Evolutionary conservation across 768 basidiomycete genomes (phyloP), one percentile per base, ranked within the genome.

Genomic region (Coprinopsis strossmayeri): DNA sequence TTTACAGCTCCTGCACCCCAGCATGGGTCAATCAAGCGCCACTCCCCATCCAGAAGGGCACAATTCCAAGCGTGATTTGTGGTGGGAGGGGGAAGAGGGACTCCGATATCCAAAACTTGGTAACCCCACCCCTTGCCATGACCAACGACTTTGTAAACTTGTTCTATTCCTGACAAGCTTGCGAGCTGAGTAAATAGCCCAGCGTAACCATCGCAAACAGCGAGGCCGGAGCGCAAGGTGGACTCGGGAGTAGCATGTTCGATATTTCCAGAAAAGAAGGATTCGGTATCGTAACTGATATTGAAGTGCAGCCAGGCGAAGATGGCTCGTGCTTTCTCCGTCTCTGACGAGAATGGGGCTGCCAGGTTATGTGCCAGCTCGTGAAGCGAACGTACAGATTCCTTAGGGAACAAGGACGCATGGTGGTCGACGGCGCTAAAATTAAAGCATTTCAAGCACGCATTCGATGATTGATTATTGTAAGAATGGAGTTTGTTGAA

Each of bases 31-130:
- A 77, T 59, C 25, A 77, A 62, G 20, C 64, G 65, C 73, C 75
- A 77, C 48, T 69, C 65, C 38, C 64, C 70, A 53, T 72, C 69
- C 57, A 72, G 59, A 21, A 64, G 59, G 10, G 73, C 65, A 55
- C 68, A 70, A 49, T 74, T 75, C 74, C 74, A 77, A 11, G 73
- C 74, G 54, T 77, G 74, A 53, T 69, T 69, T n/a, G 56, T 59
- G 11, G 60, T 56, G 54, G 65, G 65, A 21, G 60, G 55, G n/a
- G 73, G 73, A 9, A 65, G 49, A 11, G 63, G 67, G 34, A 61
- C 60, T 30, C 56, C 67, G 12, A 66, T 63, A 3, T 40, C 50
- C 11, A 66, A 58, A n/a, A n/a, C n/a, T n/a, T n/a, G n/a, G n/a
- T n/a, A n/a, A n/a, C n/a, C n/a, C n/a, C n/a, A n/a, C n/a, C n/a